phyloP scores from a whole-genome alignment of 495 filamentous ascomycete genomes.

The Aspergillus conjunctus region DNA sequence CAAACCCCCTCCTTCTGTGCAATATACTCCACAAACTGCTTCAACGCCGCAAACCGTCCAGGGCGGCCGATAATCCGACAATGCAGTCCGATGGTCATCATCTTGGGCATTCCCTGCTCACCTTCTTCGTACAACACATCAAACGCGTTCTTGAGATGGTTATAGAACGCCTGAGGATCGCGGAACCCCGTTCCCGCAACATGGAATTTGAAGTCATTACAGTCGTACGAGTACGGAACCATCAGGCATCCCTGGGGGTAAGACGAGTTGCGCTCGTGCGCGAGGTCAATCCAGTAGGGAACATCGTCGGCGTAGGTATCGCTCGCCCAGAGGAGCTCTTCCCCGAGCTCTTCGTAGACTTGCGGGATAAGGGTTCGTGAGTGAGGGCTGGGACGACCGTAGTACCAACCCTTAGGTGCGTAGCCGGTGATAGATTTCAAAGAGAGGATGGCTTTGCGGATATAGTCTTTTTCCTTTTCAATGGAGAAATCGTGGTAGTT shows the following conservation, averaged over 20 bases:
- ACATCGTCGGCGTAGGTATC: conserved; percentile 18
- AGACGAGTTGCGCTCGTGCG: neutral
- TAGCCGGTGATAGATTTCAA: conserved; percentile 9
- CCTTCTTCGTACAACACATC: conserved; percentile 15
- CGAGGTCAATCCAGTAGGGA: conserved; percentile 13
- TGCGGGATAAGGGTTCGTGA: neutral
- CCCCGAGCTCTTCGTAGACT: conserved; percentile 9
- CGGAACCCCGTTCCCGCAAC: conserved; percentile 9
- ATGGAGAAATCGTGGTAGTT: conserved; percentile 13
- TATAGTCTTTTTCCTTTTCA: conserved; percentile 14
- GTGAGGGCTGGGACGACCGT: conserved; percentile 6
- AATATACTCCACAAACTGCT: conserved; percentile 14
- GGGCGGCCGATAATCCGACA: conserved; percentile 14
- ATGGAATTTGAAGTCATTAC: conserved; percentile 16
- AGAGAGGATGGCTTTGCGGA: neutral
- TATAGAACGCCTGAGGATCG: conserved; percentile 6
- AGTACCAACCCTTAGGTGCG: conserved; percentile 13
- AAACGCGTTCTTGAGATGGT: conserved; percentile 9
- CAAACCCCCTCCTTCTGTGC: conserved; percentile 10
- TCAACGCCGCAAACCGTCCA: conserved; percentile 12
- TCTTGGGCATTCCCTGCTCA: conserved; percentile 10
- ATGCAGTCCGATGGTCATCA: conserved; percentile 14
- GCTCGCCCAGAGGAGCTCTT: conserved; percentile 9
- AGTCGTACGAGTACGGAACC: conserved; percentile 12
- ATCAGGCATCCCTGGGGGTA: conserved; percentile 12